phyloP scores from a whole-genome alignment of 345 rosid genomes.

The Excoecaria cochinchinensis region DNA sequence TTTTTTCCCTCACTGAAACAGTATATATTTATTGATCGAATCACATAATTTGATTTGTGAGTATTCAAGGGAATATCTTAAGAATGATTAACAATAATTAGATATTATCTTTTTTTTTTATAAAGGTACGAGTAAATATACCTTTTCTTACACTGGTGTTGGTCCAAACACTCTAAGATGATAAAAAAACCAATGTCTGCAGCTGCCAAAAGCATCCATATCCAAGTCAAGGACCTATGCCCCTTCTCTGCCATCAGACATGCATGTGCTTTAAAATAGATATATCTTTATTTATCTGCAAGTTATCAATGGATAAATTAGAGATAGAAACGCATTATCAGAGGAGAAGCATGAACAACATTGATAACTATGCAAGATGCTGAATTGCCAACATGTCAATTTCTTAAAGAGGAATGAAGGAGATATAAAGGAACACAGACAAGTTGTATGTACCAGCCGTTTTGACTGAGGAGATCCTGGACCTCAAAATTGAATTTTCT shows the following conservation, averaged over 20 bases:
- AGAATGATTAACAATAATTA: not conserved
- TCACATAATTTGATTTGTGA: not conserved
- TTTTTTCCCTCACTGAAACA: not conserved
- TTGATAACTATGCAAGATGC: not conserved
- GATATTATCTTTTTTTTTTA: not conserved
- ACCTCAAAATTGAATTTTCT: not conserved
- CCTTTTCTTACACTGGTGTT: not conserved
- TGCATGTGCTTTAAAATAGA: not conserved
- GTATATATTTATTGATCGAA: not conserved
- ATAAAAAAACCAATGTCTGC: not conserved
- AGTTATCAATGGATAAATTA: not conserved
- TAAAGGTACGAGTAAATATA: not conserved
- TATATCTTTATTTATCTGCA: not conserved
- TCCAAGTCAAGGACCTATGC: not conserved
- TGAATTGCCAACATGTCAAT: not conserved
- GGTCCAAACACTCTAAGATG: not conserved
- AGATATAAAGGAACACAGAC: not conserved
- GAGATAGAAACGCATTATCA: not conserved
- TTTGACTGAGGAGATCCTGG: not conserved
- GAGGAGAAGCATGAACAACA: constrained; percentile 10
- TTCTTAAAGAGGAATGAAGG: not conserved
- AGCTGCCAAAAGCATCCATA: not conserved
- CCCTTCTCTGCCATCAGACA: not conserved
- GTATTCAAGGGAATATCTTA: not conserved
- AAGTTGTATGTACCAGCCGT: not conserved